Conservation (phyloP, 371 early-diverging fungal genomes). For the Mortierella sp. region DNA sequence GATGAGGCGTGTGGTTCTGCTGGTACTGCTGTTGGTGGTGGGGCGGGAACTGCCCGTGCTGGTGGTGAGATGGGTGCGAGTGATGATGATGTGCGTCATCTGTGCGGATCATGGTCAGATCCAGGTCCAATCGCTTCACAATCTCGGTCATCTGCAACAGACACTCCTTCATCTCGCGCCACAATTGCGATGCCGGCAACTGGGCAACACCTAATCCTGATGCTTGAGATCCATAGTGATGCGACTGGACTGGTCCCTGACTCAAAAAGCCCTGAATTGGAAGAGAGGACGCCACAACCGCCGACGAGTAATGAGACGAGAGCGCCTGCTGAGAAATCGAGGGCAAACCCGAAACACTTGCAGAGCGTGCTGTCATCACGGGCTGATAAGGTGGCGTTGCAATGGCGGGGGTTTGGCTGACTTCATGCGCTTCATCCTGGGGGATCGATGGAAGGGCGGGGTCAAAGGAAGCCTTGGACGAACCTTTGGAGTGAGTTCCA, state of each 20-base stretch:
- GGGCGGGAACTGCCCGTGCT: slow-evolving; percentile 17
- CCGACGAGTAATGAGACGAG: neutral
- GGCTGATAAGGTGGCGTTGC: slow-evolving; percentile 29
- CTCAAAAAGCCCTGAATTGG: slow-evolving; percentile 43
- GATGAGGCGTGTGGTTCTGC: slow-evolving; percentile 27
- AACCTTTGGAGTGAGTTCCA: slow-evolving; percentile 33
- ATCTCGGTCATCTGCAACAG: slow-evolving; percentile 56
- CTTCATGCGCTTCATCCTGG: slow-evolving; percentile 28
- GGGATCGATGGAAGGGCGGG: slow-evolving; percentile 43
- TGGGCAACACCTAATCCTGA: neutral
- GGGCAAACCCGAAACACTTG: slow-evolving; percentile 42
- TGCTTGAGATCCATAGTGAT: slow-evolving; percentile 21
- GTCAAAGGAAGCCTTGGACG: slow-evolving; percentile 37
- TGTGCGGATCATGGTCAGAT: slow-evolving; percentile 45
- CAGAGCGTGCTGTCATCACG: slow-evolving; percentile 40
- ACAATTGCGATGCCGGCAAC: slow-evolving; percentile 33
- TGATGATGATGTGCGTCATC: slow-evolving; percentile 32
- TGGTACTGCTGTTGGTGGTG: slow-evolving; percentile 30
- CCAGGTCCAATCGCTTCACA: slow-evolving; percentile 49
- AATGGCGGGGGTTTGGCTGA: neutral
- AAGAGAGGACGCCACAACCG: slow-evolving; percentile 34
- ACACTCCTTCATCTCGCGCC: slow-evolving; percentile 53
- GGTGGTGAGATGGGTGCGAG: slow-evolving; percentile 15
- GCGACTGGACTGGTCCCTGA: slow-evolving; percentile 7
- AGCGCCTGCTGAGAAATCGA: slow-evolving; percentile 12